Evolutionary conservation across 345 rosid genomes (phyloP).

Genomic region (Bruguiera parviflora): DNA sequence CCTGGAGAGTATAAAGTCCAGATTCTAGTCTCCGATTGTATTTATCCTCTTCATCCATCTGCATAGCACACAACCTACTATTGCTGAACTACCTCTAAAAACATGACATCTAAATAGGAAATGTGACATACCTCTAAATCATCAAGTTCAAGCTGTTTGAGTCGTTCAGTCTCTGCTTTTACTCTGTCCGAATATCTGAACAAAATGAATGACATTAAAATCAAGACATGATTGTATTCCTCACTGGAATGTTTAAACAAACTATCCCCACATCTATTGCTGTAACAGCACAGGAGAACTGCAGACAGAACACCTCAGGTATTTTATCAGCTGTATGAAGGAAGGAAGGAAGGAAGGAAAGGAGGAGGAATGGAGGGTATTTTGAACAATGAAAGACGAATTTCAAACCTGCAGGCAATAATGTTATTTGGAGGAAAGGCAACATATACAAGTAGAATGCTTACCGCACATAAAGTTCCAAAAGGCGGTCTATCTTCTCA

Average conservation of each 20-base stretch:
- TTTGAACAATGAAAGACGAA: neutral
- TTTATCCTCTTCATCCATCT: slow-evolving; percentile 92
- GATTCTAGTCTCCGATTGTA: slow-evolving; percentile 81
- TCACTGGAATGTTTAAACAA: neutral
- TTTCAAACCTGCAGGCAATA: neutral
- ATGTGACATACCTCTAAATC: slow-evolving; percentile 68
- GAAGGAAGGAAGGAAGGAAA: no score
- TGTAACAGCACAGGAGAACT: neutral
- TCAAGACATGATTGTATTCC: neutral
- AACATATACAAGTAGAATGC: neutral
- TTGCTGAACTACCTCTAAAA: slow-evolving; percentile 6
- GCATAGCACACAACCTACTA: slow-evolving; percentile 16
- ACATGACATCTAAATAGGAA: slow-evolving; percentile 6
- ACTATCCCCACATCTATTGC: neutral
- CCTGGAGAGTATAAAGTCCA: slow-evolving; percentile 97
- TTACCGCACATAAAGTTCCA: slow-evolving; percentile 88
- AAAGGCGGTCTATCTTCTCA: slow-evolving; percentile 96
- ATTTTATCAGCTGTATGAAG: neutral
- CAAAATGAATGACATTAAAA: slow-evolving; percentile 12
- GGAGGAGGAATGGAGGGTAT: neutral
- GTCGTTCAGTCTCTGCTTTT: slow-evolving; percentile 63
- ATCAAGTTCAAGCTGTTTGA: slow-evolving; percentile 72
- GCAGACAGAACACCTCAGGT: neutral
- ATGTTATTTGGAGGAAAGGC: neutral
- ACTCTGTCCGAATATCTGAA: slow-evolving; percentile 81